phyloP scores from a whole-genome alignment of 169 alveolate species.

The Plasmodium coatneyi region DNA sequence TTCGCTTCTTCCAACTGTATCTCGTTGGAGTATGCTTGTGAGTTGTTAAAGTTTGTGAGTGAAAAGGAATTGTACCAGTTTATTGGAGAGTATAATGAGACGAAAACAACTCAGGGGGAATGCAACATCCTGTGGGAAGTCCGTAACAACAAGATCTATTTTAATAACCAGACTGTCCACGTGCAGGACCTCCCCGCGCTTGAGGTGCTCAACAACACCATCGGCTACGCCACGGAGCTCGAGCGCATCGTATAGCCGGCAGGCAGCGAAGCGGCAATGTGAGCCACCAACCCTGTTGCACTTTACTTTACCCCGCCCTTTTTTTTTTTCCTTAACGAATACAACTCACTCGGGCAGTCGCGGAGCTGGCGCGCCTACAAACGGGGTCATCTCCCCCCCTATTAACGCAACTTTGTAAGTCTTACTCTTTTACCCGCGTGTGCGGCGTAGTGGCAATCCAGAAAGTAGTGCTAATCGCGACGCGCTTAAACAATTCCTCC shows the following conservation, averaged over 20 bases:
- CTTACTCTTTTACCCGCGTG: background rate
- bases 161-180: constrained; percentile 14
- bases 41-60: constrained; percentile 72
- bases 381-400: background rate
- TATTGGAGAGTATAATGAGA: constrained; percentile 74
- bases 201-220: constrained; percentile 51
- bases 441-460: background rate
- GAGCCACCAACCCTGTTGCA: background rate
- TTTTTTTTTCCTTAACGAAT: background rate
- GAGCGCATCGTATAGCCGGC: constrained; percentile 31
- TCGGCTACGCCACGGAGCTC: constrained; percentile 69
- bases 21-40: constrained; percentile 48
- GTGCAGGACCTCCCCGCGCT: constrained; percentile 49
- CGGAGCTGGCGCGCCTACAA: background rate
- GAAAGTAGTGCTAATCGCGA: background rate
- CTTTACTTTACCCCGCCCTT: background rate
- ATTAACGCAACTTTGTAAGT: background rate
- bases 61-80: constrained; percentile 71
- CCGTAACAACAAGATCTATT: constrained; percentile 9
- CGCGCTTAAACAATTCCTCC: background rate
- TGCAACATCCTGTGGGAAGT: constrained; percentile 55
- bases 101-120: constrained; percentile 54
- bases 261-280: background rate
- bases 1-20: constrained; percentile 76
- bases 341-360: background rate